phyloP scores from a whole-genome alignment of 805 yeast species.

The Lipomyces spencermartinsiae region DNA sequence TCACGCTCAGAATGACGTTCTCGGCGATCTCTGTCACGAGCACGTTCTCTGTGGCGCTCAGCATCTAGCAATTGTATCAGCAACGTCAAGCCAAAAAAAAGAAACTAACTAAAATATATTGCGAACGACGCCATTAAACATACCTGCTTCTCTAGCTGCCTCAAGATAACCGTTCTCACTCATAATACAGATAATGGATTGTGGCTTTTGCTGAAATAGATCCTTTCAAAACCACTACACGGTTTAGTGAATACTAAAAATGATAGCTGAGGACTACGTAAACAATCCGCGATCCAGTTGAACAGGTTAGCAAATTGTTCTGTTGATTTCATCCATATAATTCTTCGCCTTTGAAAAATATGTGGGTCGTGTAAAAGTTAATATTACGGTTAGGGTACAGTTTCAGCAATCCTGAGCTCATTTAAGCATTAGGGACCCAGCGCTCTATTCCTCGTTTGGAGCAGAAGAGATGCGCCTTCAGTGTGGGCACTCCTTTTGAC shows the following conservation, averaged over 20 bases:
- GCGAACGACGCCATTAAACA: constrained; percentile 4
- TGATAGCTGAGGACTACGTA: not conserved
- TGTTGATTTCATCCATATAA: not conserved
- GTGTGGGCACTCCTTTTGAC: too few species aligned
- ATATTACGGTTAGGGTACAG: not conserved
- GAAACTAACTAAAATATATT: not conserved
- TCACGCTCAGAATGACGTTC: constrained; percentile 33
- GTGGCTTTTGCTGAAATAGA: not conserved
- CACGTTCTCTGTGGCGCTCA: constrained; percentile 39
- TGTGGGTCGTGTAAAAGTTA: not conserved
- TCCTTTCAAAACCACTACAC: not conserved
- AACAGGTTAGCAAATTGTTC: not conserved
- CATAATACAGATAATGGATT: constrained; percentile 10
- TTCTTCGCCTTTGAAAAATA: not conserved
- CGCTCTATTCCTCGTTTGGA: too few species aligned
- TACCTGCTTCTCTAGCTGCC: constrained; percentile 35
- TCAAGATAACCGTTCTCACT: constrained; percentile 35
- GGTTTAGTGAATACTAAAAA: not conserved
- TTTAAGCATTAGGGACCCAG: too few species aligned
- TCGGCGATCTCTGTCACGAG: constrained; percentile 34
- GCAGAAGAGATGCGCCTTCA: too few species aligned
- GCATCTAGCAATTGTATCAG: constrained; percentile 15
- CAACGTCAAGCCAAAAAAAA: not conserved
- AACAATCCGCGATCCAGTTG: not conserved
- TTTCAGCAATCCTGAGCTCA: not conserved